These are phyloP conservation scores for Psilocybe mexicana DNA, from an alignment of 1,284 basidiomycete genomes.

Conservation along the genomic window DNA sequence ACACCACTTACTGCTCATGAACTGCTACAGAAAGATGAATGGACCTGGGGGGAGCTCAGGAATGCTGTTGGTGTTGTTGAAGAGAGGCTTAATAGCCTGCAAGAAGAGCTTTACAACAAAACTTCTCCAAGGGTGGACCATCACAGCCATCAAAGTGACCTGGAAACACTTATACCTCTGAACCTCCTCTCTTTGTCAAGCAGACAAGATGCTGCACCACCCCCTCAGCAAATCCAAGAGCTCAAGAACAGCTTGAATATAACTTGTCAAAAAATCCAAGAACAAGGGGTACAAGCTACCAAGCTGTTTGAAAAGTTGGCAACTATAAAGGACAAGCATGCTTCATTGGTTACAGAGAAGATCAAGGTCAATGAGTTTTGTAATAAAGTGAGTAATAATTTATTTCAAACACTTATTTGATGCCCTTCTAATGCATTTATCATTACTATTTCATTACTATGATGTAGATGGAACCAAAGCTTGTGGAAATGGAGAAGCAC, in stretches of 20 bases:
- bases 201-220: background rate
- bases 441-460: background rate
- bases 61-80: slow-evolving; percentile 15
- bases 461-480: slow-evolving; percentile 23
- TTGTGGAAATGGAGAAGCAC: slow-evolving; percentile 27
- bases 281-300: background rate
- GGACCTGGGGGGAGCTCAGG: slow-evolving; percentile 24
- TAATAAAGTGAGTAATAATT: slow-evolving; percentile 12
- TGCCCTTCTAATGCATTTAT: background rate
- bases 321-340: background rate
- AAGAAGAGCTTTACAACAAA: slow-evolving; percentile 18
- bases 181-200: background rate
- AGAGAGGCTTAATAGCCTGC: background rate
- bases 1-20: slow-evolving; percentile 4
- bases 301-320: background rate
- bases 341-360: background rate
- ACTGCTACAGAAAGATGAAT: slow-evolving; percentile 13
- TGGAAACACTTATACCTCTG: background rate
- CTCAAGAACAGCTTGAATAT: background rate
- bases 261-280: background rate
- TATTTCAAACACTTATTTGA: background rate
- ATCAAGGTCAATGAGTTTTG: background rate
- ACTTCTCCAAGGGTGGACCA: background rate
- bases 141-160: background rate
- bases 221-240: background rate